A percentile compares a stretch with the other conserved stretches of the same genome.
Conservation (phyloP, 164 flowering plant genomes). For the Euptelea pleiosperma region DNA sequence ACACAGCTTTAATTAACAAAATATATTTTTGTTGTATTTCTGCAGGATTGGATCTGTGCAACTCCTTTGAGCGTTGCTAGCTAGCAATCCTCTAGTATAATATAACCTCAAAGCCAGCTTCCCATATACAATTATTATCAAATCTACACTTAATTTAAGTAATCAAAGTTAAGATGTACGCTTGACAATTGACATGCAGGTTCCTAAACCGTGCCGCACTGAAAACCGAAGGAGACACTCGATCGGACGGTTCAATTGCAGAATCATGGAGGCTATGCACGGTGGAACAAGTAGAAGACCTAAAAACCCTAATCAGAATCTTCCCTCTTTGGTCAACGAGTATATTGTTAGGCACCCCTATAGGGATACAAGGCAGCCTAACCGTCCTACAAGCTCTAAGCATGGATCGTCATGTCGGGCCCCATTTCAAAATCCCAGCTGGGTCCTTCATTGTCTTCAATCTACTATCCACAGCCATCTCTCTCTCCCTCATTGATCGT, state of each 20-base stretch:
- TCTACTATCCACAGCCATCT: conserved; percentile 35
- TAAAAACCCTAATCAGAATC: conserved; percentile 50
- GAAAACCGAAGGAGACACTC: conserved; percentile 13
- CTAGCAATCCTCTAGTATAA: no score
- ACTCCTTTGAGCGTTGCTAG: no score
- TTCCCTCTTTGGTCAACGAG: conserved; percentile 55
- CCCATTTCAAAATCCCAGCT: conserved; percentile 57
- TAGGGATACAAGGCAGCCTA: conserved; percentile 41
- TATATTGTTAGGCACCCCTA: conserved; percentile 43
- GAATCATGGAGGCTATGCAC: conserved; percentile 57
- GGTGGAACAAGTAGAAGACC: conserved; percentile 63
- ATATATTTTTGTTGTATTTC: no score
- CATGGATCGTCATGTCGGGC: conserved; percentile 63
- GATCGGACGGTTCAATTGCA: conserved; percentile 24
- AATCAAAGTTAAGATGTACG: not conserved
- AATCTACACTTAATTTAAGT: not conserved
- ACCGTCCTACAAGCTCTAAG: conserved; percentile 52
- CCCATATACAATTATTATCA: no score
- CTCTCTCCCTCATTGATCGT: conserved; percentile 40
- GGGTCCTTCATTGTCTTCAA: conserved; percentile 43
- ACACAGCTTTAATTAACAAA: no score
- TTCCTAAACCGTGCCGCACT: conserved; percentile 42
- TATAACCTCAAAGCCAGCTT: no score
- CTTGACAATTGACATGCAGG: no score
- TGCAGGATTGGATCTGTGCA: no score